Evolutionary conservation across 768 basidiomycete species (phyloP).

Genomic region (Nidularia sp.): DNA sequence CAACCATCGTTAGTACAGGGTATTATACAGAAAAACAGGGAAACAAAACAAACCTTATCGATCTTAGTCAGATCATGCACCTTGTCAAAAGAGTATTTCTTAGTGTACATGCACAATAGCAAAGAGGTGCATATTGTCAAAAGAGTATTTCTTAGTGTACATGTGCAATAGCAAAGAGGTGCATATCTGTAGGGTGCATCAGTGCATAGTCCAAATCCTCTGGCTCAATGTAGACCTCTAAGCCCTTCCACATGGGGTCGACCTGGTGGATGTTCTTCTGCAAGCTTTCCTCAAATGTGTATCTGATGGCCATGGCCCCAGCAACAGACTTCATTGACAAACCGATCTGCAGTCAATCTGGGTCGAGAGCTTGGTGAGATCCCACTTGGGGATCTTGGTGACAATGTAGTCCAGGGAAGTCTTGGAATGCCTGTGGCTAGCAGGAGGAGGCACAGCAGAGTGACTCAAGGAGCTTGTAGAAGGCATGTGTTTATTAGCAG

Average conservation of each 20-base stretch:
- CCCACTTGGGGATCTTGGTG: slow-evolving; percentile 99
- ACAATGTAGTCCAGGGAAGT: slow-evolving; percentile 99
- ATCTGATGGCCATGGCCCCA: slow-evolving; percentile 99
- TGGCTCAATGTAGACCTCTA: slow-evolving; percentile 89
- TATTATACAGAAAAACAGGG: too few species aligned
- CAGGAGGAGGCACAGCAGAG: too few species aligned
- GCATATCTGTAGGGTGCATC: slow-evolving; percentile 86
- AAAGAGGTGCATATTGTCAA: too few species aligned
- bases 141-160: slow-evolving; percentile 89
- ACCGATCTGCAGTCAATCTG: slow-evolving; percentile 91
- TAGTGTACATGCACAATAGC: too few species aligned
- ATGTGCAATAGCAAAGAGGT: slow-evolving; percentile 94
- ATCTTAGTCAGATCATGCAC: slow-evolving; percentile 96
- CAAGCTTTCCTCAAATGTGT: slow-evolving; percentile 97
- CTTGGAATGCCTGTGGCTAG: slow-evolving; percentile 52
- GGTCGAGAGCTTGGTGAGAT: slow-evolving; percentile 92
- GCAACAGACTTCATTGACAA: slow-evolving; percentile 99
- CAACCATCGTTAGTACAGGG: too few species aligned
- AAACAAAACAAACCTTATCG: slow-evolving; percentile 58
- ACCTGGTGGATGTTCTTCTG: slow-evolving; percentile 98
- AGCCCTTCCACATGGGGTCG: slow-evolving; percentile 94
- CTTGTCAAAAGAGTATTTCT: too few species aligned
- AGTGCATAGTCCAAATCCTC: slow-evolving; percentile 83
- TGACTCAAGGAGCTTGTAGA: too few species aligned
- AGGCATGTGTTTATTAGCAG: too few species aligned